A percentile compares a stretch with the other conserved stretches of the same genome.
These are phyloP conservation scores for Podaxis carcinomalis DNA, from an alignment of 768 basidiomycete species.

Conservation along the genomic window DNA sequence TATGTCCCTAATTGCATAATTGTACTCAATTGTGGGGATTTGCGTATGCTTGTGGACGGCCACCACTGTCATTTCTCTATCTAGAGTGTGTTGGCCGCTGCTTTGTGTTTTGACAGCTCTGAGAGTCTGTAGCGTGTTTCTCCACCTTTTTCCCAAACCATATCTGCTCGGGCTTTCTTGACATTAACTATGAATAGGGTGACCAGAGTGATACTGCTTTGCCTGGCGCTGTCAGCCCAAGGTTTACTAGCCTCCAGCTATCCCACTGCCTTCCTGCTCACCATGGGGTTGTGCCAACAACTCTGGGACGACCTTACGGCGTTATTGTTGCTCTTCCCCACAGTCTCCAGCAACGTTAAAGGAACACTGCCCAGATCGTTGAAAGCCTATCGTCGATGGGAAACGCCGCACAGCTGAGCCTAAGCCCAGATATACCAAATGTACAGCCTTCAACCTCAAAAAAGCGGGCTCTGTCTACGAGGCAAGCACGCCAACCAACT, in stretches of 20 bases:
- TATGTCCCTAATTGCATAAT: not conserved
- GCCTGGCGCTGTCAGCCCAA: not conserved
- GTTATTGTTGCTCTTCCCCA: not conserved
- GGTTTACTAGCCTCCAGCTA: not conserved
- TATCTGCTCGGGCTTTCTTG: not conserved
- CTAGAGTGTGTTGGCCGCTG: not conserved
- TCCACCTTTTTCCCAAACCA: not conserved
- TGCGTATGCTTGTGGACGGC: not conserved
- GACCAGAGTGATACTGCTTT: not conserved
- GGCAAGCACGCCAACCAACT: not conserved
- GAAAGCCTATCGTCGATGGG: not conserved
- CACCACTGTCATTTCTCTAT: not conserved
- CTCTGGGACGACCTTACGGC: not conserved
- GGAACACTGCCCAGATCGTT: no score
- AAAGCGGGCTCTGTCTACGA: not conserved
- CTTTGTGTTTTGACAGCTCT: not conserved
- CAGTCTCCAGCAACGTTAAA: not conserved
- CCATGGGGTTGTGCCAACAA: constrained; percentile 1
- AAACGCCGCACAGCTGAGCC: not conserved
- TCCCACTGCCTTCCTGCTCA: not conserved
- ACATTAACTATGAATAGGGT: constrained; percentile 5
- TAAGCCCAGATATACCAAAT: not conserved
- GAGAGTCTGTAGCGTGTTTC: not conserved
- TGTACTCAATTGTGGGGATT: not conserved
- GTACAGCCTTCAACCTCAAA: not conserved